These are phyloP conservation scores for Glycine latifolia DNA, from an alignment of 306 rosid genomes.

Conservation along the genomic window DNA sequence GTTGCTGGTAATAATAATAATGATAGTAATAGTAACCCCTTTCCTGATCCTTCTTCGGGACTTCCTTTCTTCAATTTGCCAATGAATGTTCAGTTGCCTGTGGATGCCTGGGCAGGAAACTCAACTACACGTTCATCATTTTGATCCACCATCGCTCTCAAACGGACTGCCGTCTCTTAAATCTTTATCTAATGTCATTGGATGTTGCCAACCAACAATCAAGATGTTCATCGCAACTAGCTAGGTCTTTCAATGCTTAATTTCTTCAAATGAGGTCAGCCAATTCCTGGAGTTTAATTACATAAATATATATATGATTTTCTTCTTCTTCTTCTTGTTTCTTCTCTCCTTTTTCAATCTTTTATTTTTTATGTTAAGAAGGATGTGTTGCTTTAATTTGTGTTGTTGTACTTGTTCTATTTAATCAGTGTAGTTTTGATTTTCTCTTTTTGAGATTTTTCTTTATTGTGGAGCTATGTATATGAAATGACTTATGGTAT, in stretches of 20 bases:
- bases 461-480: not conserved
- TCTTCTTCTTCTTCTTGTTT: no score
- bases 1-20: constrained; percentile 36
- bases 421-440: constrained; percentile 31
- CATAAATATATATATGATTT: not conserved
- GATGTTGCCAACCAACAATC: not conserved
- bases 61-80: constrained; percentile 87
- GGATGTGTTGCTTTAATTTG: not conserved
- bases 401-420: constrained; percentile 31
- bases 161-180: not conserved
- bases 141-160: constrained; percentile 9
- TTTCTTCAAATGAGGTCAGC: constrained; percentile 59
- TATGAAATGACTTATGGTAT: not conserved
- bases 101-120: constrained; percentile 63
- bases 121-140: constrained; percentile 55
- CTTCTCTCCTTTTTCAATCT: not conserved
- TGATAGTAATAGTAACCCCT: constrained; percentile 44
- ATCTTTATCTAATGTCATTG: constrained; percentile 26
- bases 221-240: not conserved
- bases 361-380: not conserved
- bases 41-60: constrained; percentile 73
- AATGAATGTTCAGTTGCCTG: constrained; percentile 72
- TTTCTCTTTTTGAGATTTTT: not conserved
- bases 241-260: not conserved
- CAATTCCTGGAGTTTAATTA: constrained; percentile 42